Percentiles rank a stretch among this genome's conserved stretches.
Conservation (phyloP, 2,329 filamentous ascomycete species). For the Colletotrichum agaves region DNA sequence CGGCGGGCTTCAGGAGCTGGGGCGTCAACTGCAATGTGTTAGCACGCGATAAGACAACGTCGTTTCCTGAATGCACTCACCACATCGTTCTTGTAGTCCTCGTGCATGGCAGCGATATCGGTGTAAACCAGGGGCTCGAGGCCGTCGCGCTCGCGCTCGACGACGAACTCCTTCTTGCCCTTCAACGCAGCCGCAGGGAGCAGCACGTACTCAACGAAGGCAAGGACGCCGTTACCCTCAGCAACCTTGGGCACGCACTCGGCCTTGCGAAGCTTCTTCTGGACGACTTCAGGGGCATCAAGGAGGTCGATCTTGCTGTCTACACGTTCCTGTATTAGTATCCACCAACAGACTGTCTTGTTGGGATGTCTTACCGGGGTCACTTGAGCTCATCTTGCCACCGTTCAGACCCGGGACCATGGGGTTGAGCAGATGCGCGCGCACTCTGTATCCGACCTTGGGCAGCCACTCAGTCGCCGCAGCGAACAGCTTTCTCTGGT, state of each 20-base stretch:
- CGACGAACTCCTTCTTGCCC: slow-evolving; percentile 69
- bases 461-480: slow-evolving; percentile 87
- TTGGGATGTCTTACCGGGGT: slow-evolving; percentile 60
- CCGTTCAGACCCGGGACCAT: slow-evolving; percentile 90
- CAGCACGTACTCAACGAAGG: slow-evolving; percentile 88
- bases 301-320: slow-evolving; percentile 96
- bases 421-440: slow-evolving; percentile 75
- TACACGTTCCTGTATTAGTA: slow-evolving; percentile 26
- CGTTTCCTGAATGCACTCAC: not conserved
- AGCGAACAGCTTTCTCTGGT: slow-evolving; percentile 91
- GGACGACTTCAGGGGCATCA: slow-evolving; percentile 77
- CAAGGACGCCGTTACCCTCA: slow-evolving; percentile 87
- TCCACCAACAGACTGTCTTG: not conserved
- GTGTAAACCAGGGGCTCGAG: slow-evolving; percentile 82
- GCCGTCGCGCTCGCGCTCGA: slow-evolving; percentile 72
- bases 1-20: slow-evolving; percentile 87
- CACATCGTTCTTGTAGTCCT: slow-evolving; percentile 83
- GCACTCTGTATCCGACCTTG: slow-evolving; percentile 82
- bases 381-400: slow-evolving; percentile 87
- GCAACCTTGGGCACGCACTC: slow-evolving; percentile 78
- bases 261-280: slow-evolving; percentile 88
- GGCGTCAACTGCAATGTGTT: slow-evolving; percentile 70
- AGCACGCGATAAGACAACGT: slow-evolving; percentile 7
- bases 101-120: slow-evolving; percentile 77
- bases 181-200: slow-evolving; percentile 79